phyloP scores from a whole-genome alignment of 2,329 filamentous ascomycete species.

The Fusarium marasasianum region DNA sequence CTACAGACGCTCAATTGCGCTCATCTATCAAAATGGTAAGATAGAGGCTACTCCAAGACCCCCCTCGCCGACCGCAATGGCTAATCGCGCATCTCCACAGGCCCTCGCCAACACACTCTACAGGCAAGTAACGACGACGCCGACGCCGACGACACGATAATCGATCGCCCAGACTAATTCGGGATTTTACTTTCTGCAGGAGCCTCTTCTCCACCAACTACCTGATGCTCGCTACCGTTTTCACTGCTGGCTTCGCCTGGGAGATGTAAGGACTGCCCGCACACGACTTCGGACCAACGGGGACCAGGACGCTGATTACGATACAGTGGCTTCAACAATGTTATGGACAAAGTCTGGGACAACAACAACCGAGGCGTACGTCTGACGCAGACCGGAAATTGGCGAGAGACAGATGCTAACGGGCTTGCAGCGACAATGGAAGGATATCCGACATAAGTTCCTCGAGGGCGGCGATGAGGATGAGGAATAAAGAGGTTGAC shows the following conservation, averaged over 20 bases:
- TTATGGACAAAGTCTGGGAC: conserved; percentile 90
- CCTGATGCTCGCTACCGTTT: conserved; percentile 87
- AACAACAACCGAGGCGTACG: conserved; percentile 89
- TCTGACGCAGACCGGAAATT: conserved; percentile 39
- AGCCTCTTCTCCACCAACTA: conserved; percentile 86
- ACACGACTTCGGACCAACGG: conserved; percentile 27
- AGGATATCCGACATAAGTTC: conserved; percentile 96
- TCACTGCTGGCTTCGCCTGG: conserved; percentile 86
- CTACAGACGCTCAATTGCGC: conserved; percentile 46
- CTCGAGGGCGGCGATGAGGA: conserved; percentile 71
- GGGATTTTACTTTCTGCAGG: conserved; percentile 59
- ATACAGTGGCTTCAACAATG: conserved; percentile 80
- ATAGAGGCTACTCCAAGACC: background rate
- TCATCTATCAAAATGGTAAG: conserved; percentile 51
- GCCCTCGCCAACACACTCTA: conserved; percentile 52
- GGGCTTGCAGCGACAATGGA: conserved; percentile 88
- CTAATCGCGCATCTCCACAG: conserved; percentile 52
- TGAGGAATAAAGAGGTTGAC: conserved; percentile 34
- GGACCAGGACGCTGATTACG: conserved; percentile 45
- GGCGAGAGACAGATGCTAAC: conserved; percentile 40
- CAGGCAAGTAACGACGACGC: conserved; percentile 48
- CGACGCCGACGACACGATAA: conserved; percentile 33
- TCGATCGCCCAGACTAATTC: conserved; percentile 39
- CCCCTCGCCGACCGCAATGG: conserved; percentile 15
- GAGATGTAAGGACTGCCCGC: conserved; percentile 77